phyloP scores from a whole-genome alignment of 2,329 filamentous ascomycete species.

The Trichophyton simii region DNA sequence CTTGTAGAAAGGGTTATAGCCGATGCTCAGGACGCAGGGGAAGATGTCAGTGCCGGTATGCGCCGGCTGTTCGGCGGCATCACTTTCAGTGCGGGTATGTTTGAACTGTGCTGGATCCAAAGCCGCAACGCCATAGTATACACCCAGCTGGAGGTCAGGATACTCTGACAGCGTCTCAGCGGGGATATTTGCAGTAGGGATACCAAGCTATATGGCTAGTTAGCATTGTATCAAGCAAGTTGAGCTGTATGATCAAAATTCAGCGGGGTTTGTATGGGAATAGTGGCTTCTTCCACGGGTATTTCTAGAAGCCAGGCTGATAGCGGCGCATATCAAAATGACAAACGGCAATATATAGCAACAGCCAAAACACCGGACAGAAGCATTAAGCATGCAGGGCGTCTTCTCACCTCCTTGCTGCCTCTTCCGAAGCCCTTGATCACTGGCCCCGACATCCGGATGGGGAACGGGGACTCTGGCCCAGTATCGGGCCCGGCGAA shows the following conservation, averaged over 20 bases:
- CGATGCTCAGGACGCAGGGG: constrained; percentile 87
- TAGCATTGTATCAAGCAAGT: background rate
- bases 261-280: background rate
- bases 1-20: constrained; percentile 96
- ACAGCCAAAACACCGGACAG: background rate
- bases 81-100: constrained; percentile 12
- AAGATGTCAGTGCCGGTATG: constrained; percentile 38
- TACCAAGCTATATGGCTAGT: constrained; percentile 55
- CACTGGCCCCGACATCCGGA: constrained; percentile 72
- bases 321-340: background rate
- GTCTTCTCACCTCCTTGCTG: constrained; percentile 60
- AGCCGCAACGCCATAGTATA: constrained; percentile 88
- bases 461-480: constrained; percentile 66
- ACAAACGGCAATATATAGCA: background rate
- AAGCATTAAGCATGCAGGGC: background rate
- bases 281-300: background rate
- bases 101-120: constrained; percentile 41
- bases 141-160: constrained; percentile 55
- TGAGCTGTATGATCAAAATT: background rate
- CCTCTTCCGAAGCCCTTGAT: constrained; percentile 89
- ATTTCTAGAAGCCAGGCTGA: background rate
- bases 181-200: constrained; percentile 85
- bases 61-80: background rate
- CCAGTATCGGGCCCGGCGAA: constrained; percentile 63
- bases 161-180: constrained; percentile 51